Evolutionary conservation across 2,329 filamentous ascomycete genomes (phyloP), one percentile per base, ranked within the genome.

Genomic region (Orbilia brochopaga): DNA sequence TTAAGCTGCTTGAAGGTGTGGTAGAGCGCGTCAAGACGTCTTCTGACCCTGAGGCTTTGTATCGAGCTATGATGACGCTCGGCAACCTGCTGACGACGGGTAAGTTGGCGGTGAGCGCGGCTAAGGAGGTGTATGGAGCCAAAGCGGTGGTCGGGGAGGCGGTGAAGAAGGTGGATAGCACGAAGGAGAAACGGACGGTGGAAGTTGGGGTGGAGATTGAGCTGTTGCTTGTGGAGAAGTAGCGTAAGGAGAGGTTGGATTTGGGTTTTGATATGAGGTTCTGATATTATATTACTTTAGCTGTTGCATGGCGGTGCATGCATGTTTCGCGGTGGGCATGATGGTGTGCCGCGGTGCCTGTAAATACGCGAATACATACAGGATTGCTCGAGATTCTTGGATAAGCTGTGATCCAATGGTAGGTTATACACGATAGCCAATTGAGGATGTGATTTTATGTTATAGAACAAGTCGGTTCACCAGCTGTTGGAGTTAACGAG

Each of bases 21-120:
- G 84, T 84, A 1, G 82, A 83, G 63, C 84, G 93, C 0, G 79
- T 96, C 0, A 80, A 82, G 4, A 84, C 83, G 2, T 88, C 90
- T 74, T 86, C 83, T 1, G 92, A 97, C 76, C 86, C 88, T 0
- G 94, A 97, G 78, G 90, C 91, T 0, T 81, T 94, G 2, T 97
- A 92, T 78, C 87, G 94, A 21, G 86, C 87, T 0, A 83, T 97
- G 4, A 90, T 96, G 5, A 91, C 90, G 0, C 80, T 93, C 0
- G 95, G 94, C 0, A 99, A 92, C 0, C 78, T 95, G 69, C 79
- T 91, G 23, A 83, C 82, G 4, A 81, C 90, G 13, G 83, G 87
- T n/a, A 81, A 78, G 13, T 80, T 80, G 56, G 81, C 80, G 0
- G 79, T 79, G 56, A 80, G 80, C 1, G 80, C 80, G 73, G 81